These are phyloP conservation scores for Neostapfia colusana DNA, from an alignment of 176 grass and related monocot species.

Conservation along the genomic window DNA sequence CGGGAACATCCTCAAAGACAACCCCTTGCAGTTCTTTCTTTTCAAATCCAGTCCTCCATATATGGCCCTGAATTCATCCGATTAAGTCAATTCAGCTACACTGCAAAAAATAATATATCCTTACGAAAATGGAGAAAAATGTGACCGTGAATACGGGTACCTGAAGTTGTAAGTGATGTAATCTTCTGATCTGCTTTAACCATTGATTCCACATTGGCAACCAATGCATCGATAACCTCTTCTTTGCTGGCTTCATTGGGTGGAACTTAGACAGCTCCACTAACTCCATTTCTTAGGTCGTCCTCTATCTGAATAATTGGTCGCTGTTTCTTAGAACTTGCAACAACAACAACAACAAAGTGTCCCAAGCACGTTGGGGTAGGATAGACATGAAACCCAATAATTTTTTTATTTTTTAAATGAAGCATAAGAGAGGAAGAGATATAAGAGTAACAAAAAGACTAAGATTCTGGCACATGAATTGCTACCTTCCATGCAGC, in stretches of 20 bases:
- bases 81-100: conserved; percentile 26
- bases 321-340: conserved; percentile 26
- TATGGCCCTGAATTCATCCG: conserved; percentile 75
- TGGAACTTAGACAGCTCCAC: conserved; percentile 67
- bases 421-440: too few relatives aligned
- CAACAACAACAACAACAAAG: too few relatives aligned
- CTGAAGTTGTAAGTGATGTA: conserved; percentile 94
- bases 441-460: too few relatives aligned
- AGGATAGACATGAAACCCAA: too few relatives aligned
- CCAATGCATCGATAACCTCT: conserved; percentile 69
- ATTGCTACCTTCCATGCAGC: too few relatives aligned
- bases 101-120: conserved; percentile 4
- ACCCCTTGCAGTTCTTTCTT: conserved; percentile 73
- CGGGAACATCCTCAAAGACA: conserved; percentile 95
- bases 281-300: conserved; percentile 64
- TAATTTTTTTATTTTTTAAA: too few relatives aligned
- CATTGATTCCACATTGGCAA: conserved; percentile 89
- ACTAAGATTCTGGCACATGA: too few relatives aligned
- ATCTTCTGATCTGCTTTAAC: conserved; percentile 93
- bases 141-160: conserved; percentile 46
- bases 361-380: too few relatives aligned
- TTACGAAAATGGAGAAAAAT: conserved; percentile 18
- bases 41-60: conserved; percentile 94
- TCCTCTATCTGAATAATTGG: conserved; percentile 68
- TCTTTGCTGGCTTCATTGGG: conserved; percentile 60